Evolutionary conservation across 208 protist genomes (phyloP), one percentile per base, ranked within the genome.

Genomic region (Acanthamoeba divionensis): DNA sequence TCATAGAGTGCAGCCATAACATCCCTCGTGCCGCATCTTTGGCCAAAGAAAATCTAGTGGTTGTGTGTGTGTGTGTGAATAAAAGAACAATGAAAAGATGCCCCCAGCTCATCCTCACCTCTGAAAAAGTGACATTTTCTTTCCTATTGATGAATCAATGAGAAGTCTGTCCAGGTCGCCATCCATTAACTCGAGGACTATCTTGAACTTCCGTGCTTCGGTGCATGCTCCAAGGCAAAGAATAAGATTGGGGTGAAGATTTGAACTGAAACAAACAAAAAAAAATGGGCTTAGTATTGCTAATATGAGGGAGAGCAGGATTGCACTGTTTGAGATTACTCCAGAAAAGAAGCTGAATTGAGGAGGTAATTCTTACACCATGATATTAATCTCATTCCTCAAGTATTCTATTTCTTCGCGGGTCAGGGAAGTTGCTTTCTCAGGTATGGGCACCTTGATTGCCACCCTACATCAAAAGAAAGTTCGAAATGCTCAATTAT

Each of bases 21-120:
- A 94, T 90, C 62, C 92, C 92, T 2, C 90, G 69, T n/a, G 92
- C 92, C 36, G 92, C 92, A 69, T 94, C 73, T 44, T 82, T 82
- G 1, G 73, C 73, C 26, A 82, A 31, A 60, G 47, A 10, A 45
- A 82, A 63, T 41, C 36, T 41, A 41, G 1, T 41, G 36, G 1
- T n/a, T n/a, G n/a, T 41, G 36, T 41, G 5, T 41, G 36, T 41
- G 1, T 41, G 36, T 41, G 36, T 41, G 36, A 41, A 41, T 41
- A 41, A 41, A 41, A 41, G 36, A 41, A 1, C 5, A 41, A 41
- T 41, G 5, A 41, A 41, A 41, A 41, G 36, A 41, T 41, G 36
- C 5, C 5, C 36, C 5, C 36, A 41, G 36, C 5, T 41, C 2
- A 41, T 5, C 2, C 36, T 41, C 5, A 41, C 47, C 73, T n/a